Conservation (phyloP, 345 rosid genomes). For the Citrus mangshanensis region DNA sequence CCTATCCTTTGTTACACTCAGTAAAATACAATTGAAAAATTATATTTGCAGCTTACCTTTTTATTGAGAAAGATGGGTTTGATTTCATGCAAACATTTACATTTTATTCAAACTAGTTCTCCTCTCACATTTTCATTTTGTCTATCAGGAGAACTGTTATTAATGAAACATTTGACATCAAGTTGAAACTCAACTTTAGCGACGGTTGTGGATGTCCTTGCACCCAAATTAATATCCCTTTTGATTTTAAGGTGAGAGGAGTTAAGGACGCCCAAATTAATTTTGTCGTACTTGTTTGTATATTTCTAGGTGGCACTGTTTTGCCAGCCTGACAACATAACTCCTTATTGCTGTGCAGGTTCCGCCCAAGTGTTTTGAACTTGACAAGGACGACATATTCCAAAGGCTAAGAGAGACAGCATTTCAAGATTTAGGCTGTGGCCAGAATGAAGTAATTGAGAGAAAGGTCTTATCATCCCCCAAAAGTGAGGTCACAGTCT, state of each 20-base stretch:
- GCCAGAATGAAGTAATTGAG: conserved; percentile 51
- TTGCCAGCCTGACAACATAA: neutral
- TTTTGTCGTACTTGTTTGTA: neutral
- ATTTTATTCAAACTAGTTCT: neutral
- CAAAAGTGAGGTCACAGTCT: conserved; percentile 45
- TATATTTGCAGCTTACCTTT: neutral
- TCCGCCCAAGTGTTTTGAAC: conserved; percentile 29
- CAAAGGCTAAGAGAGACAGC: conserved; percentile 58
- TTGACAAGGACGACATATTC: conserved; percentile 43
- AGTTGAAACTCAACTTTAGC: conserved; percentile 61
- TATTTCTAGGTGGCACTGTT: neutral
- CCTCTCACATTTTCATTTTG: neutral
- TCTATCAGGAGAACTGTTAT: conserved; percentile 72
- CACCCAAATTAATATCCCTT: conserved; percentile 65
- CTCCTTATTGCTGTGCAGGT: conserved; percentile 35
- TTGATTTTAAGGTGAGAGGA: conserved; percentile 62
- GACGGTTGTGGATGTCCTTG: conserved; percentile 76
- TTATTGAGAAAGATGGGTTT: neutral
- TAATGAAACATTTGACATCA: conserved; percentile 61
- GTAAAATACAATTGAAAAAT: neutral
- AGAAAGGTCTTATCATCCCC: conserved; percentile 38
- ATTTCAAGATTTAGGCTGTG: conserved; percentile 41
- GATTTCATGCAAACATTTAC: neutral
- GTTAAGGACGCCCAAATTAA: neutral
- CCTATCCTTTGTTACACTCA: neutral